Base-by-base conservation (phyloP, 2,329 filamentous ascomycete species). In the Fusarium sp. region DNA sequence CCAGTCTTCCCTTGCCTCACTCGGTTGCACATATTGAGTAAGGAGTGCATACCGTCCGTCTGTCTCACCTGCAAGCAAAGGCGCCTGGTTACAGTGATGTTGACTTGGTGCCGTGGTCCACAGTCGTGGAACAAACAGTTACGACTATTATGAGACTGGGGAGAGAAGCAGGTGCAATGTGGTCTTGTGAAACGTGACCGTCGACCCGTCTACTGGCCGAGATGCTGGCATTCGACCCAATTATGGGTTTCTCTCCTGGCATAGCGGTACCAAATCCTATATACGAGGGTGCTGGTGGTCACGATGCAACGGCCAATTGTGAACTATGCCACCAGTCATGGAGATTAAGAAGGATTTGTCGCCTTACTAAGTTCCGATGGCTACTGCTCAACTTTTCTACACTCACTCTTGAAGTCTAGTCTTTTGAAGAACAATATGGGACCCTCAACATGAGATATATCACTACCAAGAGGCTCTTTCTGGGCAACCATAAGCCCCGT, bases 31-130 rank as follows among this genome's bases (percentile, higher is more conserved):
- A 63, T 47, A 32, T 55, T 48, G 28, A 43, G 21, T 45, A 50
- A 66, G 30, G 37, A 66, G 42, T 45, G 45, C 64, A 69, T 63
- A 58, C 65, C 51, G 34, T 55, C 49, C 46, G 43, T 14, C 37
- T 72, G 64, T 71, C 68, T 71, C 57, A 66, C 56, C 34, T 69
- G 59, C 30, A 56, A 47, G 57, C 45, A 58, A 69, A 57, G 46
- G 41, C 60, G 53, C 54, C 49, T 69, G 41, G 55, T 49, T 42
- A 66, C 60, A 40, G 37, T 58, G 43, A 56, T 50, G 50, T 32
- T 41, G 54, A 40, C 41, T 46, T 58, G 50, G 68, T 71, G 51
- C 32, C 20, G 49, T 58, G 49, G 27, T 43, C n/a, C 50, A 48
- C 34, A 42, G 58, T 53, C 40, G 69, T 71, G 63, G 41, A 68